A percentile compares a stretch with the other conserved stretches of the same genome.
Conservation (phyloP, 2,329 filamentous ascomycete genomes). For the Fusarium incarnatum region DNA sequence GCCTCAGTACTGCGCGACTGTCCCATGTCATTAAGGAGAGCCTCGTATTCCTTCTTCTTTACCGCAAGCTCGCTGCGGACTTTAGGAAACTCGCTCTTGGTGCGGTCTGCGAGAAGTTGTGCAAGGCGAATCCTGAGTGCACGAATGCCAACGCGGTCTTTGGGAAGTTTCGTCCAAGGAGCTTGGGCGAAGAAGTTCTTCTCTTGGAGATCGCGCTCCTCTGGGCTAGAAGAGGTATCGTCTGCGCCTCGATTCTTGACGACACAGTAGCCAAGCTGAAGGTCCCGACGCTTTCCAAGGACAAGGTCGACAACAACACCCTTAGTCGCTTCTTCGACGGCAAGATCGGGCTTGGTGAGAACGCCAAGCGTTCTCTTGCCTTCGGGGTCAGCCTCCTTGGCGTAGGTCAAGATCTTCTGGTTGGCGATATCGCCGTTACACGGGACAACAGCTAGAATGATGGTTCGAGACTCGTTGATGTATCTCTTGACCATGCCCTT, state of each 20-base stretch:
- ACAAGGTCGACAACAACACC: constrained; percentile 57
- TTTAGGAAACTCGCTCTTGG: constrained; percentile 54
- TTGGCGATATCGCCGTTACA: constrained; percentile 56
- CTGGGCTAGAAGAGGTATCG: constrained; percentile 50
- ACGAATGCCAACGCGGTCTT: constrained; percentile 50
- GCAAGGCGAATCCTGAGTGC: constrained; percentile 53
- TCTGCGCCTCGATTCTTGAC: constrained; percentile 62
- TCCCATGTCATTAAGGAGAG: constrained; percentile 48
- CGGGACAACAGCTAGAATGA: constrained; percentile 61
- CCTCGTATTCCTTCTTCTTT: constrained; percentile 19
- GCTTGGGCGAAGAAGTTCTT: constrained; percentile 51
- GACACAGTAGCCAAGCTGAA: constrained; percentile 61
- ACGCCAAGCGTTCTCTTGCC: constrained; percentile 60
- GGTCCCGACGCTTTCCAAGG: constrained; percentile 52
- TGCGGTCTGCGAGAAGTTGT: constrained; percentile 55
- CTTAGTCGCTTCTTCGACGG: constrained; percentile 55
- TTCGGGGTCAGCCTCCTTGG: constrained; percentile 53
- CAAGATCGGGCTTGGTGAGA: constrained; percentile 71
- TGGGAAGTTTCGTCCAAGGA: constrained; percentile 52
- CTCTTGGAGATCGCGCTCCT: constrained; percentile 51
- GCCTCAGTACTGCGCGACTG: constrained; percentile 43
- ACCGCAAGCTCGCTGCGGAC: constrained; percentile 49
- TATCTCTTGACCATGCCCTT: constrained; percentile 61
- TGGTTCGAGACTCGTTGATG: constrained; percentile 60
- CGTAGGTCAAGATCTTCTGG: constrained; percentile 55